Base-by-base conservation (phyloP, 257 asterid genomes). In the Nicotiana tabacum region DNA sequence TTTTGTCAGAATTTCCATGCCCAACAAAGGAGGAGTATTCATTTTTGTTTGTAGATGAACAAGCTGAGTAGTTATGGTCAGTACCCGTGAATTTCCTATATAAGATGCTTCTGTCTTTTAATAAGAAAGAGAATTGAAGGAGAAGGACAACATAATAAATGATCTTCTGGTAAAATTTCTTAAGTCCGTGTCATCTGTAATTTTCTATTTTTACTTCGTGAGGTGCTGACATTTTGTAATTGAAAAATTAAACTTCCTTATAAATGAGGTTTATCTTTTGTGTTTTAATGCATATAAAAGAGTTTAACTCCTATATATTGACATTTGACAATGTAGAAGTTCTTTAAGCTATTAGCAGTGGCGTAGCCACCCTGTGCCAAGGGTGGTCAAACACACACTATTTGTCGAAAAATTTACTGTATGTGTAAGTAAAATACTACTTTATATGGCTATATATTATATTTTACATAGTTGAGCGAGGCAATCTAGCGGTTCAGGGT, bases 71-170 rank as follows among this genome's bases (percentile, higher is more conserved):
- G 48, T 32, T 83, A 66, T 83, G 88, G 80, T 64, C 57, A 80
- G 21, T 21, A 21, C 83, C 88, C 84, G 84, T 86, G 86, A 86
- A 85, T 82, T 83, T 72, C 33, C 43, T 68, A n/a, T n/a, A 70
- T 70, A 48, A 21, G n/a, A 51, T 74, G 8, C 4, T 48, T 74
- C 64, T 74, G 64, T 74, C 64, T 74, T 27, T 51, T 7, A 74
- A 74, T 56, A 76, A 32, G 46, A 66, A 66, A 67, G 81, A 76
- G 67, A 37, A 43, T 8, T 57, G 61, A 64, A 74, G 66, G 53
- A 64, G 82, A 1, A 24, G 43, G 64, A 15, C 27, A 27, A 15
- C 43, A 15, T 18, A 74, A 48, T 48, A 74, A 74, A 74, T 74
- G 64, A 74, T 53, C 58, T 53, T 53, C 58, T 53, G 18, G 58